Evolutionary conservation across 352 stramenopile species (phyloP).

Genomic region (Phytophthora boehmeriae): DNA sequence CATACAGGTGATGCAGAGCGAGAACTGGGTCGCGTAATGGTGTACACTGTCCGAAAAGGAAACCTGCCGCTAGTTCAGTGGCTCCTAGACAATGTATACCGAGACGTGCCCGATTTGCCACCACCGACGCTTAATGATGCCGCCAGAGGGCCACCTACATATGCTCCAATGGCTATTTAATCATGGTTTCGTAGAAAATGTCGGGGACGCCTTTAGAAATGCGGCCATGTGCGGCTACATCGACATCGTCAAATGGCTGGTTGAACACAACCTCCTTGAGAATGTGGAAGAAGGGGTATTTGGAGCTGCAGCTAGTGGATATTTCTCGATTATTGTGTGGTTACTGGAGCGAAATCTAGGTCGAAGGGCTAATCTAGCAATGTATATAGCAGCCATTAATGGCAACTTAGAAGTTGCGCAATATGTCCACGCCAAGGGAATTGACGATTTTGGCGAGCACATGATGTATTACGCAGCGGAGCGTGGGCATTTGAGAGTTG

Average conservation of each 20-base stretch:
- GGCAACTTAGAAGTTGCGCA: conserved; percentile 28
- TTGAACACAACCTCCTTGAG: conserved; percentile 24
- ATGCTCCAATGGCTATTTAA: conserved; percentile 32
- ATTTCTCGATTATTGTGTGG: conserved; percentile 20
- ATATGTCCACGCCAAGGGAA: conserved; percentile 27
- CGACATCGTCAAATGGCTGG: conserved; percentile 39
- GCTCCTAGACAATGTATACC: conserved; percentile 29
- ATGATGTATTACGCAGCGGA: conserved; percentile 31
- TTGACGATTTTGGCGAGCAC: conserved; percentile 17
- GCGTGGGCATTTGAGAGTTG: conserved; percentile 24
- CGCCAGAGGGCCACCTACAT: conserved; percentile 25
- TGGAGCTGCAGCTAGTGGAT: conserved; percentile 15
- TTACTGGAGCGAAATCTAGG: conserved; percentile 25
- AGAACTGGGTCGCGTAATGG: conserved; percentile 21
- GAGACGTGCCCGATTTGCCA: conserved; percentile 15
- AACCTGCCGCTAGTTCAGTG: conserved; percentile 31
- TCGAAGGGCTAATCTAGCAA: conserved; percentile 16
- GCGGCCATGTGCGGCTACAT: conserved; percentile 31
- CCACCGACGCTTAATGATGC: conserved; percentile 34
- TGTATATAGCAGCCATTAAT: conserved; percentile 31
- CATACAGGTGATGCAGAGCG: conserved; percentile 15
- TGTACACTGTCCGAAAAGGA: conserved; percentile 27
- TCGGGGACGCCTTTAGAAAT: conserved; percentile 27
- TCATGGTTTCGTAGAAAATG: conserved; percentile 26
- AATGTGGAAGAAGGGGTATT: conserved; percentile 30